These are phyloP conservation scores for Oenanthe sinensis DNA, from an alignment of 129 eudicot species.

Conservation along the genomic window DNA sequence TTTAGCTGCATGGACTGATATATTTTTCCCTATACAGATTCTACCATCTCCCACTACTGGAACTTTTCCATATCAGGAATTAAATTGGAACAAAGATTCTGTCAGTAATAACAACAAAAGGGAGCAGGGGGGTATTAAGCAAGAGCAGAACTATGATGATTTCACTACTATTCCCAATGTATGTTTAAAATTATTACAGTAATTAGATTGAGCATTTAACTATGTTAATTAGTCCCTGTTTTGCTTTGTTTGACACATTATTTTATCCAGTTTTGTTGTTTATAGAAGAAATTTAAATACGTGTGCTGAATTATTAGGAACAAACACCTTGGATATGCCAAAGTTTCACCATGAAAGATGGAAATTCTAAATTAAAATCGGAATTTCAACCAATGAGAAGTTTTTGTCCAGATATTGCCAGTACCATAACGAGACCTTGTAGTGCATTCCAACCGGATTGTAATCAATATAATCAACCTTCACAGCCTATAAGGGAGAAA, in stretches of 20 bases:
- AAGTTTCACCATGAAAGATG: neutral
- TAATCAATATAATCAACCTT: neutral
- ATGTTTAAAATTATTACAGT: neutral
- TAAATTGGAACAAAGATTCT: slow-evolving; percentile 35
- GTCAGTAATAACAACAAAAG: slow-evolving; percentile 7
- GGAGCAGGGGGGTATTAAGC: slow-evolving; percentile 23
- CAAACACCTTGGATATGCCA: neutral
- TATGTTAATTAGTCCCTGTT: neutral
- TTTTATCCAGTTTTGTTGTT: no score
- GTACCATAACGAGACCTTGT: neutral
- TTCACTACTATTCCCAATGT: slow-evolving; percentile 21
- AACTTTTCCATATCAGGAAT: slow-evolving; percentile 40
- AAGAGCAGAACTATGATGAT: slow-evolving; percentile 31
- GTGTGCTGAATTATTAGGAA: neutral
- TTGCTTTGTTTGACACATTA: neutral
- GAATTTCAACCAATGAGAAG: neutral
- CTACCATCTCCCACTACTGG: slow-evolving; percentile 83
- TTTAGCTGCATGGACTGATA: neutral
- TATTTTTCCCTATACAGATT: slow-evolving; percentile 32
- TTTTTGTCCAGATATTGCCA: neutral
- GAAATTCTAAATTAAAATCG: neutral
- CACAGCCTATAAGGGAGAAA: neutral
- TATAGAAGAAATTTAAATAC: neutral
- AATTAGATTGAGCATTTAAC: neutral
- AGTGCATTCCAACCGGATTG: neutral